Evolutionary conservation across 768 basidiomycete genomes (phyloP), one percentile per base, ranked within the genome.

Genomic region (Leccinum arenicola): DNA sequence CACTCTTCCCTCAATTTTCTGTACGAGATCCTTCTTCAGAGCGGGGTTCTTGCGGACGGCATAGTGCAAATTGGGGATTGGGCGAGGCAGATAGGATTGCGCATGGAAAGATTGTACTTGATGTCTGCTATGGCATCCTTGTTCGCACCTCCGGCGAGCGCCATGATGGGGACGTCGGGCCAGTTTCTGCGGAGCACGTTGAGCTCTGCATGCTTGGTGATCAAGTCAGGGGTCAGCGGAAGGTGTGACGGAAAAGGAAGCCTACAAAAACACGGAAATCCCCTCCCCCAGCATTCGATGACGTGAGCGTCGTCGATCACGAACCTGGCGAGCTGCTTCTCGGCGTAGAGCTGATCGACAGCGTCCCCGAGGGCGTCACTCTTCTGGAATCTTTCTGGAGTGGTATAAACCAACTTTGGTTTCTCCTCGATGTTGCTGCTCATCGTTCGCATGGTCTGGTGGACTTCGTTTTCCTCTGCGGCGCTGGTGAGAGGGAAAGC

Each of bases 251-350:
- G 43, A 36, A 43, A 40, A 33, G 58, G 50, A 38, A 50, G 71
- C 87, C 64, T 74, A 91, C 90, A 25, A 89, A 84, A 17, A 84
- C 83, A 52, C 96, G 85, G 68, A 97, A 95, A 69, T 95, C 89
- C 68, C 31, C 95, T 86, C 7, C 96, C 96, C 97, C 96, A 98
- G 21, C 87, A 86, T 14, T 86, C 88, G 47, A 98, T 91, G 70
- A 93, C 93, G 71, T 99, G 97, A 2, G 95, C 96, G 70, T 99
- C 97, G 69, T 99, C 97, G 53, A 98, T 82, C 1, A 97, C 94
- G 69, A 99, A 96, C 33, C 96, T 79, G 15, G 93, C 94, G 43
- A 99, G 70, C 57, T 82, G 76, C 4, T 79, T 76, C 25, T 75
- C 69, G 8, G 74, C 68, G 67, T 94, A 80, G 3, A 98, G 75